Conservation (phyloP, 2,329 filamentous ascomycete genomes). For the Bipolaris gigantea region DNA sequence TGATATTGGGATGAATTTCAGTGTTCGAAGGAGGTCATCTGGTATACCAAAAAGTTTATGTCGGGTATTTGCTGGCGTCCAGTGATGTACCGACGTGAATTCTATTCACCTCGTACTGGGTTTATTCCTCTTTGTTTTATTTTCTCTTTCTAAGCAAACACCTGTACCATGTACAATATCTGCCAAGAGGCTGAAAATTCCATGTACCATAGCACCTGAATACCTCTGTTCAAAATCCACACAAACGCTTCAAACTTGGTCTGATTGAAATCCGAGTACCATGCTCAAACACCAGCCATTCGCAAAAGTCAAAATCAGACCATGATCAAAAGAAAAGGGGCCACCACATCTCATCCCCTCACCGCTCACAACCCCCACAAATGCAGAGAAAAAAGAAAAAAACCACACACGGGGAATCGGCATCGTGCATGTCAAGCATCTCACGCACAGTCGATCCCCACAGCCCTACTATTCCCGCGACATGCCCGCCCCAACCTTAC, state of each 20-base stretch:
- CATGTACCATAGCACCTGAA: neutral
- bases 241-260: neutral
- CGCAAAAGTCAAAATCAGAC: neutral
- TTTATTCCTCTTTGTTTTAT: neutral
- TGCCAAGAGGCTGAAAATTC: neutral
- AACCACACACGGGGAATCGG: too few relatives aligned
- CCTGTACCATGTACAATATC: neutral
- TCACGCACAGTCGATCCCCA: too few relatives aligned
- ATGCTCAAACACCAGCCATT: neutral
- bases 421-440: too few relatives aligned
- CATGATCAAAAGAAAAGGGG: too few relatives aligned
- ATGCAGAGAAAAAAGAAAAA: too few relatives aligned
- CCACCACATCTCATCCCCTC: too few relatives aligned
- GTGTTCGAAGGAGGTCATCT: too few relatives aligned
- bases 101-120: neutral
- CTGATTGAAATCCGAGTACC: too few relatives aligned
- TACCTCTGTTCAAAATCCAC: neutral
- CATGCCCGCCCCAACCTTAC: too few relatives aligned
- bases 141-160: neutral
- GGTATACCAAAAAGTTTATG: neutral
- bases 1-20: neutral
- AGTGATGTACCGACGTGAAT: neutral
- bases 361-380: too few relatives aligned
- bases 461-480: too few relatives aligned
- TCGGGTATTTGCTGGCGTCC: neutral